phyloP scores from a whole-genome alignment of 106 monocot species.

The Dactylorhiza incarnata region DNA sequence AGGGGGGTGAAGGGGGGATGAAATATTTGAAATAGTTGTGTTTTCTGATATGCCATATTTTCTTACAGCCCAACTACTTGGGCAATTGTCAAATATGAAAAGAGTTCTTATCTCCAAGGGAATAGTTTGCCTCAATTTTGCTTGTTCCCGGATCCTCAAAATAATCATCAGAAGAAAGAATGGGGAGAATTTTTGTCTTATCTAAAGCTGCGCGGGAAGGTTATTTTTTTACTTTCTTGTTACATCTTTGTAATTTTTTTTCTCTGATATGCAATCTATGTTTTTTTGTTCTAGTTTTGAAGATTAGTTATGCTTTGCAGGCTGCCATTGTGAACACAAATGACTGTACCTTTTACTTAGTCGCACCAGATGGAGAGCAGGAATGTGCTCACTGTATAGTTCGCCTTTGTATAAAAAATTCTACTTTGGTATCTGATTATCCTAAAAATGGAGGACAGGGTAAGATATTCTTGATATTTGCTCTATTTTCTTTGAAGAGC shows the following conservation, averaged over 20 bases:
- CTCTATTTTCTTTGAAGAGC: neutral
- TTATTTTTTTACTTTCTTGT: neutral
- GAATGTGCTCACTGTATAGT: neutral
- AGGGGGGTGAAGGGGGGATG: neutral
- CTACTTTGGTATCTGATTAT: neutral
- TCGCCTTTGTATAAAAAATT: neutral
- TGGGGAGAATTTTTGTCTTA: conserved; percentile 6
- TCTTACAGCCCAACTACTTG: neutral
- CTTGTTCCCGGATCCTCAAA: conserved; percentile 3
- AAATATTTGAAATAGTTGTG: neutral
- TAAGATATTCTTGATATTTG: neutral
- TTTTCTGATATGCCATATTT: neutral
- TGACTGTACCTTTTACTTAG: neutral
- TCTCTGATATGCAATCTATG: neutral
- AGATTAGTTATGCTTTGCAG: conserved; percentile 1
- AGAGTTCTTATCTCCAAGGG: neutral
- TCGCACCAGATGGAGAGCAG: neutral
- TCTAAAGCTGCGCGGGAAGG: neutral
- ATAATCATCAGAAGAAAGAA: neutral
- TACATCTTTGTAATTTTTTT: neutral
- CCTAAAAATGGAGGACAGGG: neutral
- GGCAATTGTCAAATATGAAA: neutral
- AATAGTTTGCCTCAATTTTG: neutral
- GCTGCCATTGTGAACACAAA: neutral
- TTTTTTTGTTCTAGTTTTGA: neutral